Evolutionary conservation across 2,329 filamentous ascomycete genomes (phyloP).

Genomic region (Arthrobotrys pseudoclavata): DNA sequence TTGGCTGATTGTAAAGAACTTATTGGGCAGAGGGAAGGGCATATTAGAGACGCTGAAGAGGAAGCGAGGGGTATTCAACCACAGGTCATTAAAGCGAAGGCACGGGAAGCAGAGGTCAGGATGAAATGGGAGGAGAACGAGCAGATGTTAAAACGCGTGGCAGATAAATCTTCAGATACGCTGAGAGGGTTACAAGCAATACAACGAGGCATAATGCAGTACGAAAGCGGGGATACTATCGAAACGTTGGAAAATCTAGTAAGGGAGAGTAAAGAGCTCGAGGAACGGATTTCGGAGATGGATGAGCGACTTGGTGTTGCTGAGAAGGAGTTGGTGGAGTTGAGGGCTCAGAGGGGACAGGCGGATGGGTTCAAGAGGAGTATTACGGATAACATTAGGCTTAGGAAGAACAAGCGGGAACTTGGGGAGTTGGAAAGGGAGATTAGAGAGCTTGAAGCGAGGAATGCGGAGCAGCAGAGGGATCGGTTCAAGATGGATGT

Average conservation of each 20-base stretch:
- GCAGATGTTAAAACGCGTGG: slow-evolving; percentile 77
- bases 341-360: slow-evolving; percentile 67
- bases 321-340: slow-evolving; percentile 35
- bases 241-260: slow-evolving; percentile 47
- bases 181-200: slow-evolving; percentile 82
- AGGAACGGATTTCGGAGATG: slow-evolving; percentile 30
- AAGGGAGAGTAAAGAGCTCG: slow-evolving; percentile 48
- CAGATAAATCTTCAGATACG: slow-evolving; percentile 79
- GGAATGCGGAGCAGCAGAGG: slow-evolving; percentile 86
- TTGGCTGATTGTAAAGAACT: slow-evolving; percentile 42
- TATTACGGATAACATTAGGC: slow-evolving; percentile 89
- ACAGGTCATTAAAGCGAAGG: slow-evolving; percentile 80
- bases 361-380: slow-evolving; percentile 86
- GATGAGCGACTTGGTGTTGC: slow-evolving; percentile 25
- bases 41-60: slow-evolving; percentile 75
- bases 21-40: slow-evolving; percentile 40
- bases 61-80: slow-evolving; percentile 82
- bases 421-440: slow-evolving; percentile 77
- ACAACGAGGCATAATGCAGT: slow-evolving; percentile 82
- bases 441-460: slow-evolving; percentile 79
- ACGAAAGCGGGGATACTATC: slow-evolving; percentile 68
- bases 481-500: slow-evolving; percentile 80
- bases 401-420: slow-evolving; percentile 79
- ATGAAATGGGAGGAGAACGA: slow-evolving; percentile 80
- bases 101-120: slow-evolving; percentile 81